phyloP scores from a whole-genome alignment of 2,329 filamentous ascomycete genomes.

The Fusarium keratoplasticum region DNA sequence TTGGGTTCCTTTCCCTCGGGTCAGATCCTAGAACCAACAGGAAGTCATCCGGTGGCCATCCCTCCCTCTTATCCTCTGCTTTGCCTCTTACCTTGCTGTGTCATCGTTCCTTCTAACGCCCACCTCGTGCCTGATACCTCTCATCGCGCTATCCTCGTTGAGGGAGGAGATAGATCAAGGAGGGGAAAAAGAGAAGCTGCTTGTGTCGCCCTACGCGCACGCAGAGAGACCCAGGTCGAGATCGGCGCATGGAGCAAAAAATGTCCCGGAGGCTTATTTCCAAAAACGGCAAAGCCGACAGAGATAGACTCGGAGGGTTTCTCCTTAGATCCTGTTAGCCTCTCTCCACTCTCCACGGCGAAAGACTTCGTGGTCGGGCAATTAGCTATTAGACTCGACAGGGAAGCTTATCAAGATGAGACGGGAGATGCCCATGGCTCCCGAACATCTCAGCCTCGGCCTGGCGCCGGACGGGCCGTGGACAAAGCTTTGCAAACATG shows the following conservation, averaged over 20 bases:
- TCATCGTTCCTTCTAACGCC: not conserved
- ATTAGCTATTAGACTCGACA: not conserved
- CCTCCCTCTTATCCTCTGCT: not conserved
- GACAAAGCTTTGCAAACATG: not conserved
- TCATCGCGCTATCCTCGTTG: conserved; percentile 9
- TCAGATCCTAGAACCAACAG: conserved; percentile 33
- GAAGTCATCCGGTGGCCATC: conserved; percentile 19
- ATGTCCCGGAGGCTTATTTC: not conserved
- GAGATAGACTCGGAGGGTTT: not conserved
- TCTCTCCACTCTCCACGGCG: not conserved
- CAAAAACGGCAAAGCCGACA: not conserved
- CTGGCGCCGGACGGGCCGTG: conserved; percentile 1
- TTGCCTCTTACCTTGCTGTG: conserved; percentile 1
- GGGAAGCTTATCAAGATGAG: not conserved
- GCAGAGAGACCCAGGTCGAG: not conserved
- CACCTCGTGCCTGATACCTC: not conserved
- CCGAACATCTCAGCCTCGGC: not conserved
- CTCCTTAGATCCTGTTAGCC: not conserved
- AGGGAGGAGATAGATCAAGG: conserved; percentile 3
- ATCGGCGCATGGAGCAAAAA: not conserved
- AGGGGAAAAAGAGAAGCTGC: not conserved
- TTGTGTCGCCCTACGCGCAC: conserved; percentile 1
- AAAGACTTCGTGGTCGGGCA: not conserved
- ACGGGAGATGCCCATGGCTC: conserved; percentile 5
- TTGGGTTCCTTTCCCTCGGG: conserved; percentile 35